Conservation (phyloP, 371 early-diverging fungal species). For the Syncephalastrum sp. region DNA sequence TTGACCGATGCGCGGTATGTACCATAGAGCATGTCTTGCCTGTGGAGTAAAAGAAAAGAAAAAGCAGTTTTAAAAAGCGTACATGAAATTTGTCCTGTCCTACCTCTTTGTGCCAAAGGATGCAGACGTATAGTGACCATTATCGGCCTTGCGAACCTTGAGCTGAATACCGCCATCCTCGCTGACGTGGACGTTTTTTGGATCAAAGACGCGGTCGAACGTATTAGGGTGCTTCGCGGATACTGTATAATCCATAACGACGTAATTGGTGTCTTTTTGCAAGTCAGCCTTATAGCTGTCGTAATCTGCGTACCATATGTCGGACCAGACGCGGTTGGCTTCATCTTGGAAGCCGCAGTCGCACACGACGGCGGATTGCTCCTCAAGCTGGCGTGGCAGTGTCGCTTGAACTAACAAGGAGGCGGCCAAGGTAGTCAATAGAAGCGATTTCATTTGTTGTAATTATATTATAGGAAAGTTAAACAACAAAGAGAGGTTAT, state of each 20-base stretch:
- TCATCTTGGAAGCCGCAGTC: conserved; percentile 45
- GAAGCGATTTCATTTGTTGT: no score
- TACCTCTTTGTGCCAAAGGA: conserved; percentile 42
- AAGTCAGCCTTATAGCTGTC: conserved; percentile 18
- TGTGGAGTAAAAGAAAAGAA: background rate
- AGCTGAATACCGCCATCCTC: conserved; percentile 22
- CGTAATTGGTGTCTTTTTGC: conserved; percentile 29
- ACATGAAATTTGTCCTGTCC: background rate
- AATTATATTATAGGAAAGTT: no score
- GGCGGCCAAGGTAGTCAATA: no score
- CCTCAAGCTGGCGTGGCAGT: no score
- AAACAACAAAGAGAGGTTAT: no score
- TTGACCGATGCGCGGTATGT: conserved; percentile 40
- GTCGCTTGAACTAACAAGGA: no score
- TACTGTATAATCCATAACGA: conserved; percentile 38
- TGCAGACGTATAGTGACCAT: conserved; percentile 18
- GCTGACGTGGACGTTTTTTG: conserved; percentile 24
- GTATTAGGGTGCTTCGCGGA: conserved; percentile 27
- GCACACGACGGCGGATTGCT: conserved; percentile 16
- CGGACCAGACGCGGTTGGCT: conserved; percentile 26
- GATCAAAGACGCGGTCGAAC: conserved; percentile 31
- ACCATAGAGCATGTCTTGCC: conserved; percentile 43
- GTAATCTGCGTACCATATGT: conserved; percentile 43
- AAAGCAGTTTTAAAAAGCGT: no score
- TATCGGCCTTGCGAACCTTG: conserved; percentile 11